Conservation (phyloP, 2,329 filamentous ascomycete genomes). For the Aspergillus alliaceus region DNA sequence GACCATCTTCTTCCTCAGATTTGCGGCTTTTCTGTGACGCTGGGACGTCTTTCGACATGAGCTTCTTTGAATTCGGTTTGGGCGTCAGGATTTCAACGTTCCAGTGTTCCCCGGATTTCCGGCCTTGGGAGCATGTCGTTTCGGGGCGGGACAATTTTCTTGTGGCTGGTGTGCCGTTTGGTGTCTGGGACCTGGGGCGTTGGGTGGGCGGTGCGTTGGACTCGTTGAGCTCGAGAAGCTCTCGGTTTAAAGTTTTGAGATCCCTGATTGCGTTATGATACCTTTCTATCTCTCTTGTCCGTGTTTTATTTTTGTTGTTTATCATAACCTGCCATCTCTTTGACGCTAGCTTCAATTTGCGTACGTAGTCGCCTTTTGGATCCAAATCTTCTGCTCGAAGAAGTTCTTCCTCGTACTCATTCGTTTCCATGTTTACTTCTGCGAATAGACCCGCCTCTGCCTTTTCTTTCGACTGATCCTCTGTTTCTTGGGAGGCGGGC, state of each 20-base stretch:
- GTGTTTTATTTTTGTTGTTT: background rate
- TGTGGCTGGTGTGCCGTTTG: background rate
- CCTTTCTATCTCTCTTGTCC: background rate
- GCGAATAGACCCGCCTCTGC: background rate
- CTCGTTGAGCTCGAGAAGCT: background rate
- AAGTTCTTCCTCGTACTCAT: background rate
- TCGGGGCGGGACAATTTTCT: background rate
- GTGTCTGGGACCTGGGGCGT: background rate
- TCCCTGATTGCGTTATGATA: background rate
- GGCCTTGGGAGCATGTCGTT: background rate
- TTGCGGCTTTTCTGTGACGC: background rate
- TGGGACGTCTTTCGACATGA: background rate
- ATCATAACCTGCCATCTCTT: background rate
- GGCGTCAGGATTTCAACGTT: conserved; percentile 3
- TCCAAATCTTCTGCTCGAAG: background rate
- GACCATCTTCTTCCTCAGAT: background rate
- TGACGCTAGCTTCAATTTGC: background rate
- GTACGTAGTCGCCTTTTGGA: background rate
- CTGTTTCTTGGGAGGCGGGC: background rate
- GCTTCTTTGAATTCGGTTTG: background rate
- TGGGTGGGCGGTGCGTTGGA: background rate
- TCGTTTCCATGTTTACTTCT: background rate
- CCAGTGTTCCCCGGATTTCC: background rate
- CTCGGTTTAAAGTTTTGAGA: background rate
- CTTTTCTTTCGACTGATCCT: background rate